These are phyloP conservation scores for Penicillium mononematosum DNA, from an alignment of 495 filamentous ascomycete genomes.

Conservation along the genomic window DNA sequence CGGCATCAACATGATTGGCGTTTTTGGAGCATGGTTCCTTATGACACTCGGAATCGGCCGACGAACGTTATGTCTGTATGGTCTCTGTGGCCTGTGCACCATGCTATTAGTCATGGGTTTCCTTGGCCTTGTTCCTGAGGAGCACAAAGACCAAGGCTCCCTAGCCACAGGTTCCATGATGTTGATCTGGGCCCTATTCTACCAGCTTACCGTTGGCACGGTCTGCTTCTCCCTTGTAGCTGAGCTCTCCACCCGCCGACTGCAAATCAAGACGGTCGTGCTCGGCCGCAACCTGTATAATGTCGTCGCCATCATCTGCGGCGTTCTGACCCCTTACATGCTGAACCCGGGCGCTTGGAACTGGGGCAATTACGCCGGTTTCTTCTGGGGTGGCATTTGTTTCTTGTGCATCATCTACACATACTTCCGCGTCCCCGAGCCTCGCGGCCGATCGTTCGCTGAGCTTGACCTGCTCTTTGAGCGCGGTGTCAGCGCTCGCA, in stretches of 20 bases:
- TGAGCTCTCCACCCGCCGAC: constrained; percentile 68
- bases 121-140: constrained; percentile 60
- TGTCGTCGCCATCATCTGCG: constrained; percentile 65
- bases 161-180: constrained; percentile 71
- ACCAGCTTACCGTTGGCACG: constrained; percentile 74
- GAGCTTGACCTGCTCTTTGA: constrained; percentile 76
- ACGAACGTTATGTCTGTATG: constrained; percentile 67
- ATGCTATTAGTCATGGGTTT: constrained; percentile 76
- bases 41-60: constrained; percentile 69
- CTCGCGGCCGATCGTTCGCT: constrained; percentile 65
- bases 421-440: constrained; percentile 75
- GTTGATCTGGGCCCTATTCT: constrained; percentile 69
- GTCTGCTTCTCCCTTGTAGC: constrained; percentile 77
- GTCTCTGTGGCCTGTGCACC: constrained; percentile 60
- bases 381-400: constrained; percentile 77
- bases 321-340: constrained; percentile 73
- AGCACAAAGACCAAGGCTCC: constrained; percentile 52
- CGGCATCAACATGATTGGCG: constrained; percentile 70
- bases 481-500: constrained; percentile 60
- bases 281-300: constrained; percentile 72
- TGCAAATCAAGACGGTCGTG: constrained; percentile 76
- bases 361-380: constrained; percentile 76
- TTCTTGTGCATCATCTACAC: constrained; percentile 71
- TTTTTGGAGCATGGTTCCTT: constrained; percentile 71
- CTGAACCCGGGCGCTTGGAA: constrained; percentile 71